Evolutionary conservation across 1,284 basidiomycete genomes (phyloP).

Genomic region (Exobasidium rhododendri): DNA sequence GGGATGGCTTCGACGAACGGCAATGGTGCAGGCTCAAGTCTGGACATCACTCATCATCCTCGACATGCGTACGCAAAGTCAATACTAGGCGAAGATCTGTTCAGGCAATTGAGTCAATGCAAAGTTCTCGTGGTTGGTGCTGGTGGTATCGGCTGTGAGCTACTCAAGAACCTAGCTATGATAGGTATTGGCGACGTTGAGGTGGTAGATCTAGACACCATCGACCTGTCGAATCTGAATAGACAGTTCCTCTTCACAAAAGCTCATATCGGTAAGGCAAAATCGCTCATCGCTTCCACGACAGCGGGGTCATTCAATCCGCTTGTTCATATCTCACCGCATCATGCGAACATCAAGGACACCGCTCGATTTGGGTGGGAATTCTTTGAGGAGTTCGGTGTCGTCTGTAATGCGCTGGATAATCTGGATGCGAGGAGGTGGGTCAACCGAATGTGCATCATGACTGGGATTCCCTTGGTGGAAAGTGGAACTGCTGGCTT

Average conservation of each 20-base stretch:
- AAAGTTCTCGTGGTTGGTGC: slow-evolving; percentile 82
- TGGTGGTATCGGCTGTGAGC: slow-evolving; percentile 95
- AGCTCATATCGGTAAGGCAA: slow-evolving; percentile 94
- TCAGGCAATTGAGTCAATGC: slow-evolving; percentile 16
- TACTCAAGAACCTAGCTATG: slow-evolving; percentile 91
- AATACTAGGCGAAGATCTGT: slow-evolving; percentile 5
- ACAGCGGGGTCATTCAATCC: slow-evolving; percentile 91
- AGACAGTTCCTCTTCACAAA: slow-evolving; percentile 96
- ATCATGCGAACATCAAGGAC: slow-evolving; percentile 95
- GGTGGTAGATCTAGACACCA: slow-evolving; percentile 90
- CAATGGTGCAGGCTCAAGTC: background rate
- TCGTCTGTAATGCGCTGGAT: slow-evolving; percentile 93
- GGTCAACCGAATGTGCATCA: slow-evolving; percentile 93
- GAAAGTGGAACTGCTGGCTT: slow-evolving; percentile 97
- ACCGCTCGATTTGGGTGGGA: slow-evolving; percentile 70
- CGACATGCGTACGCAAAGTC: slow-evolving; percentile 13
- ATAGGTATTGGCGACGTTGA: slow-evolving; percentile 90
- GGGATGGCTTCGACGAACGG: background rate
- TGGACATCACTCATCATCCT: background rate
- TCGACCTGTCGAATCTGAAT: slow-evolving; percentile 96
- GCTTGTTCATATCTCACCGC: slow-evolving; percentile 77
- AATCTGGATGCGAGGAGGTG: slow-evolving; percentile 61
- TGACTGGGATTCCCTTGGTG: slow-evolving; percentile 81
- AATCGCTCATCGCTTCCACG: slow-evolving; percentile 85
- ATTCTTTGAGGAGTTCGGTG: slow-evolving; percentile 85